Percentiles rank a stretch among this genome's conserved stretches.
Evolutionary conservation across 1,284 basidiomycete genomes (phyloP).

Genomic region (Ganoderma meredithae): DNA sequence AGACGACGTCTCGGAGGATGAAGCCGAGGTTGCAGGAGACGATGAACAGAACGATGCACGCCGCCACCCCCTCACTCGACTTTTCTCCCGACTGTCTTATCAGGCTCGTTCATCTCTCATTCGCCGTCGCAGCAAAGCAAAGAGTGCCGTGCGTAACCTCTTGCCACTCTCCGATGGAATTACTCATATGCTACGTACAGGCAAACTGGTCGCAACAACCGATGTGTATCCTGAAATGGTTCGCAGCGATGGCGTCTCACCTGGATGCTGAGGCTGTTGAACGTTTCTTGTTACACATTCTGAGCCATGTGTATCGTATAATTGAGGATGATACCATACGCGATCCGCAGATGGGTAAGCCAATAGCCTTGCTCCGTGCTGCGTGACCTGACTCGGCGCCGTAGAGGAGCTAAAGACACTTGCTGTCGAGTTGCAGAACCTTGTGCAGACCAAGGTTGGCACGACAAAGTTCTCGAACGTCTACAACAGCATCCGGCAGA

Average conservation of each 20-base stretch:
- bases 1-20: conserved; percentile 34
- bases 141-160: conserved; percentile 51
- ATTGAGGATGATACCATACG: conserved; percentile 85
- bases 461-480: conserved; percentile 79
- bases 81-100: conserved; percentile 94
- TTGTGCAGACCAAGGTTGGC: conserved; percentile 88
- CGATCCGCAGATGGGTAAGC: conserved; percentile 81
- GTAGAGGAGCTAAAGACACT: conserved; percentile 86
- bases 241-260: conserved; percentile 87
- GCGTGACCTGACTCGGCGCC: background rate
- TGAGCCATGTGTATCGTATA: conserved; percentile 89
- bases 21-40: conserved; percentile 43
- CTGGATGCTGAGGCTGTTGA: conserved; percentile 68
- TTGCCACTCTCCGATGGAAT: background rate
- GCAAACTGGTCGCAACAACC: conserved; percentile 84
- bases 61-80: conserved; percentile 84
- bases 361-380: background rate
- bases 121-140: conserved; percentile 62
- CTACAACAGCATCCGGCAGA: conserved; percentile 85
- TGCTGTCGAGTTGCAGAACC: conserved; percentile 86
- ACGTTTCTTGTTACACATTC: conserved; percentile 82
- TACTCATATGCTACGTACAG: conserved; percentile 37
- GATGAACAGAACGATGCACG: conserved; percentile 44
- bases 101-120: conserved; percentile 82
- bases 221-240: conserved; percentile 87